Base-by-base conservation (phyloP, 2,329 filamentous ascomycete genomes). In the Curvularia verruculosa region DNA sequence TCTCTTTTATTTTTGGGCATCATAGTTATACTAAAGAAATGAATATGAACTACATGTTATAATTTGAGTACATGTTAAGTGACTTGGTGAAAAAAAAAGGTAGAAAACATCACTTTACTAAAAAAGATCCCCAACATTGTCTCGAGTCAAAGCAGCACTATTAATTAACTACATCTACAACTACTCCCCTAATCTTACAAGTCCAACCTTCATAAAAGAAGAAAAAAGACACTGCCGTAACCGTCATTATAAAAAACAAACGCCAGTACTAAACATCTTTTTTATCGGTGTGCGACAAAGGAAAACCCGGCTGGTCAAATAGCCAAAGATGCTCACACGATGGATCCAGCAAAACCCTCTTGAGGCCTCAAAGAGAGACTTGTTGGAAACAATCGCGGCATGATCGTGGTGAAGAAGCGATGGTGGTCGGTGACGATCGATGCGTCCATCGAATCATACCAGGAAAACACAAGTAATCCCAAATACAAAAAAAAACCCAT, bases 271-370 rank as follows among this genome's bases (percentile, higher is more conserved):
- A 39, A 49, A 53, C 8, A 15, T 23, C 8, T 29, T 49, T 49
- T 28, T 28, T 9, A 29, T 29, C 31, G 37, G 44, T 58, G 51
- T 58, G 55, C 55, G 47, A 59, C 62, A 65, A 56, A 65, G 46
- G 60, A 65, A 65, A 65, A 65, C 58, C 62, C 43, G 62, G 62
- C 60, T 65, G 58, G 55, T 48, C 60, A 40, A 29, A 41, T 41
- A 65, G 63, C 63, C 63, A 65, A 63, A 65, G 60, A 63, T 59
- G 59, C 56, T 29, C 47, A 52, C 57, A 48, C 53, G 44, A 49
- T 29, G 13, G n/a, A 43, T 37, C 45, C 26, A n/a, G n/a, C n/a
- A 34, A 48, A 15, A 23, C 18, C 13, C 24, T 51, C 46, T 43
- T 19, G 51, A 49, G 34, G 49, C 49, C 56, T 55, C 43, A 49